Evolutionary conservation across 305 asterid species (phyloP).

Genomic region (Fraxinus ornus): DNA sequence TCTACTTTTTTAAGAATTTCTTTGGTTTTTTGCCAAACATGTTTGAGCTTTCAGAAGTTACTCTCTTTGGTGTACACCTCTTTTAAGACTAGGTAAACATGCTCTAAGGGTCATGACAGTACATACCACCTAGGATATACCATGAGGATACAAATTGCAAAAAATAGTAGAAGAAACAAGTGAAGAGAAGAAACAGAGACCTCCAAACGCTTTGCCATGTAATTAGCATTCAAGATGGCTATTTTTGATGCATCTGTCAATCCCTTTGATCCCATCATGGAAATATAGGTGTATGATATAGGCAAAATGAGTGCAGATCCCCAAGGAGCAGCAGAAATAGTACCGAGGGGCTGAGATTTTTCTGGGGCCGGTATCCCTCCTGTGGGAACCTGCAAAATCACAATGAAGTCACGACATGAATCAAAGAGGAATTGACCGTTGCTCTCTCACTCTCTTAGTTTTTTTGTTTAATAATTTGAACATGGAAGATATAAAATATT

Average conservation of each 20-base stretch:
- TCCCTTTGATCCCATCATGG: constrained; percentile 93
- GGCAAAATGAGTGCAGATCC: constrained; percentile 97
- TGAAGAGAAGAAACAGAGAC: constrained; percentile 27
- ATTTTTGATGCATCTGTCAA: constrained; percentile 96
- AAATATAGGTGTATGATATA: constrained; percentile 85
- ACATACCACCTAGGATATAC: neutral
- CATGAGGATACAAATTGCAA: neutral
- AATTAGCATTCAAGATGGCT: constrained; percentile 92
- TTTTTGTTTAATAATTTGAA: neutral
- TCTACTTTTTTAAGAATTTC: neutral
- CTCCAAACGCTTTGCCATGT: constrained; percentile 96
- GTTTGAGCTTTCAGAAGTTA: neutral
- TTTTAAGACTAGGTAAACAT: neutral
- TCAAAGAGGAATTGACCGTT: neutral
- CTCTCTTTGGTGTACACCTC: neutral
- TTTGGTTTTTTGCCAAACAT: neutral
- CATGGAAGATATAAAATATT: neutral
- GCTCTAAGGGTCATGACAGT: neutral
- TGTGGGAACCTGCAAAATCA: constrained; percentile 32
- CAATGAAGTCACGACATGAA: neutral
- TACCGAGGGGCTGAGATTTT: constrained; percentile 72
- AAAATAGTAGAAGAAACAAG: neutral
- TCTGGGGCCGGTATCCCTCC: constrained; percentile 71
- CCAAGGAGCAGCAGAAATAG: constrained; percentile 98
- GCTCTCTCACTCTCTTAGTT: neutral